phyloP scores from a whole-genome alignment of 768 basidiomycete genomes.

The Collybiopsis luxurians region DNA sequence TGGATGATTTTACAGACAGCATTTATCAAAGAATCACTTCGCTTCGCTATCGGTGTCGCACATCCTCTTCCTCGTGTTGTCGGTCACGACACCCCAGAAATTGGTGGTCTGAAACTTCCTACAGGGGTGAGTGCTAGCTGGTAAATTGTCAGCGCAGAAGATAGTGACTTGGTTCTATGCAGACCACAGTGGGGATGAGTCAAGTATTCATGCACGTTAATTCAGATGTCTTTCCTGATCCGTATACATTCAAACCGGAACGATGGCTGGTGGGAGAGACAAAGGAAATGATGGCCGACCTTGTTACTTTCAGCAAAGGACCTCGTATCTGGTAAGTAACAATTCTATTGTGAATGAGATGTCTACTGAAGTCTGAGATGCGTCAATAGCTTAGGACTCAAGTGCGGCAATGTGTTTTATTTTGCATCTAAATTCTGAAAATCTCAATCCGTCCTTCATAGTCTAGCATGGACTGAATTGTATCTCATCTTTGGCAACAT shows the following conservation, averaged over 20 bases:
- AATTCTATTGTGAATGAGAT: neutral
- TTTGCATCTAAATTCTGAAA: neutral
- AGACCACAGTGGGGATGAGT: slow-evolving; percentile 43
- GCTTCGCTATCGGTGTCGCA: slow-evolving; percentile 39
- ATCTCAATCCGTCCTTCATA: neutral
- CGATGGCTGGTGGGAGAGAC: slow-evolving; percentile 36
- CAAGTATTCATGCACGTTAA: slow-evolving; percentile 34
- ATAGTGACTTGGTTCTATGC: neutral
- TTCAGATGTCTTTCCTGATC: slow-evolving; percentile 33
- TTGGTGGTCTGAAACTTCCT: slow-evolving; percentile 35
- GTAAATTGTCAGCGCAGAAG: neutral
- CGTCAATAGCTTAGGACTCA: neutral
- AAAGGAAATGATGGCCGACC: slow-evolving; percentile 29
- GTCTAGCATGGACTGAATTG: slow-evolving; percentile 1
- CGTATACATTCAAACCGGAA: slow-evolving; percentile 36
- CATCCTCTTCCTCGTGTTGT: slow-evolving; percentile 42
- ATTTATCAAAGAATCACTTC: slow-evolving; percentile 45
- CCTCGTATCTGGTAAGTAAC: neutral
- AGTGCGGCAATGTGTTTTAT: neutral
- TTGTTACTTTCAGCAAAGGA: slow-evolving; percentile 34
- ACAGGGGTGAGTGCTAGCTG: slow-evolving; percentile 29
- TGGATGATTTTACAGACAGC: slow-evolving; percentile 32
- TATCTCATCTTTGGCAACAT: neutral
- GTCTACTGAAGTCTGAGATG: too few relatives aligned
- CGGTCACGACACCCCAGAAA: slow-evolving; percentile 27